Base-by-base conservation (phyloP, 306 rosid species). In the Purshia tridentata region DNA sequence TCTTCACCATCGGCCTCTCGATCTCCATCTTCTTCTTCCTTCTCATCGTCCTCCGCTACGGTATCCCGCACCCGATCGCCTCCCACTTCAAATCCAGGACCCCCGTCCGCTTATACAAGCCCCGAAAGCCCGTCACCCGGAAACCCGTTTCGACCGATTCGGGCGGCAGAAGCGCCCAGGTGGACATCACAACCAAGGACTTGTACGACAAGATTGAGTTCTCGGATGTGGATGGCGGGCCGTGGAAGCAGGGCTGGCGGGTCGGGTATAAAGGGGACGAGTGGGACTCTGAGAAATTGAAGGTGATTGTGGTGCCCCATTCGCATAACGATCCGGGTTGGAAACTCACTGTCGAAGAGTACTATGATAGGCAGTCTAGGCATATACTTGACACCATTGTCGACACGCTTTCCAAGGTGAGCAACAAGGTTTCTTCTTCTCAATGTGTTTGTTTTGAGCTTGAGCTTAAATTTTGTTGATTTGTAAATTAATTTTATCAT, bases 291-390 rank as follows among this genome's bases (percentile, higher is more conserved):
- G 99, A 94, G 93, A 91, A 85, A 81, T 72, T 94, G 85, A 94
- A 94, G 87, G 79, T 94, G 20, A 72, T 89, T 53, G 96, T 94
- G 65, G 99, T 91, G 74, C 99, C 99, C 2, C 99, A 94, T 80
- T 94, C 99, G 18, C 99, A 94, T 66, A 94, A 94, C 77, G 99
- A 94, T 81, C 99, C 99, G 6, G 99, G 99, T 42, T 94, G 99
- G 99, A 91, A 87, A 81, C 89, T 89, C 67, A 94, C 99, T 4
- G 97, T 94, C 15, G 96, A 90, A 42, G 93, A 94, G 83, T 94
- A 94, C 78, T 94, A 91, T 79, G 95, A 88, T 65, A 75, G 82
- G 41, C 97, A 94, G 77, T 81, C 99, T 46, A 77, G 91, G 61
- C 96, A 80, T 74, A 94, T 94, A 69, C 96, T 94, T 53, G 90